Conservation (phyloP, 192 early-diverging fungal species). For the Radiomyces spectabilis region DNA sequence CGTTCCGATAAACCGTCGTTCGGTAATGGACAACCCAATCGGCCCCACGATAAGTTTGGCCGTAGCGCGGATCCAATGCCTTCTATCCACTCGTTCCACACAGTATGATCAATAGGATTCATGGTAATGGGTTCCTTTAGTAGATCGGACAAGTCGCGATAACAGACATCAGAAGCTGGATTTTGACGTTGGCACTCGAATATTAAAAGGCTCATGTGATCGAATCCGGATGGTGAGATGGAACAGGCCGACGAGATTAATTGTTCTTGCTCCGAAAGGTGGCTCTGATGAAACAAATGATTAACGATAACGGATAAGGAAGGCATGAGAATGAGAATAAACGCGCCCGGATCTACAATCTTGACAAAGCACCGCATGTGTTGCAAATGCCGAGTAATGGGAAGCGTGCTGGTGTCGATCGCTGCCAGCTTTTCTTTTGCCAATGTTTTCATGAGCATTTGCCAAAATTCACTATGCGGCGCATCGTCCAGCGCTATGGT, state of each 20-base stretch:
- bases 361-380: constrained; percentile 54
- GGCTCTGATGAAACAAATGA: too few relatives aligned
- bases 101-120: constrained; percentile 1
- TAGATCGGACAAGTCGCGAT: neutral
- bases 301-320: constrained; percentile 23
- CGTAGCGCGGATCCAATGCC: constrained; percentile 19
- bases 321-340: constrained; percentile 41
- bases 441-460: constrained; percentile 26
- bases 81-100: constrained; percentile 13
- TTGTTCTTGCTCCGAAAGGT: too few relatives aligned
- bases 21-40: neutral
- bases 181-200: constrained; percentile 45
- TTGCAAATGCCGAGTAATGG: too few relatives aligned
- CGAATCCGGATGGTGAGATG: too few relatives aligned
- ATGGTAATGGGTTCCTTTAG: neutral
- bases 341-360: constrained; percentile 33
- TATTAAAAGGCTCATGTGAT: constrained; percentile 29
- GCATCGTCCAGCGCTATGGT: constrained; percentile 34
- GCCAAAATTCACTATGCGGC: constrained; percentile 31
- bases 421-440: constrained; percentile 18
- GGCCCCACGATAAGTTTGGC: constrained; percentile 15
- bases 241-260: too few relatives aligned
- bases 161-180: constrained; percentile 5
- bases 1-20: constrained; percentile 11
- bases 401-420: too few relatives aligned